These are phyloP conservation scores for Datura wrightii DNA, from an alignment of 257 asterid genomes.

Conservation along the genomic window DNA sequence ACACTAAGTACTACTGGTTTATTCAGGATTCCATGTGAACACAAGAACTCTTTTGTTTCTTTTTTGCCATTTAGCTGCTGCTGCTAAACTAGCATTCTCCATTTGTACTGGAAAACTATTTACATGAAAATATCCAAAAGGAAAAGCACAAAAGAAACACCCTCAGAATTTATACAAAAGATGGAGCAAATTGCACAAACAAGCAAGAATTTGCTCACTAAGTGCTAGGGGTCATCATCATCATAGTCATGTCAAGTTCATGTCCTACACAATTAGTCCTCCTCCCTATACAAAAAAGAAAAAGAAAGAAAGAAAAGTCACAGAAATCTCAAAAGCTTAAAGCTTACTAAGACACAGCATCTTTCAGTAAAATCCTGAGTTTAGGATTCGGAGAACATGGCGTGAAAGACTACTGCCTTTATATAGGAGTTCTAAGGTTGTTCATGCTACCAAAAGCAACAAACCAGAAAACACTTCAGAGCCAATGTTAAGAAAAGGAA, in stretches of 20 bases:
- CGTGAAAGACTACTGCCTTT: neutral
- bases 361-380: neutral
- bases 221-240: neutral
- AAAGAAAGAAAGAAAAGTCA: neutral
- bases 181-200: constrained; percentile 13
- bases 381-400: neutral
- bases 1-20: neutral
- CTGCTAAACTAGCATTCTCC: neutral
- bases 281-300: constrained; percentile 21
- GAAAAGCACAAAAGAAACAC: constrained; percentile 8
- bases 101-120: neutral
- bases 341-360: neutral
- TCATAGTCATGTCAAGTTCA: neutral
- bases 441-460: constrained; percentile 25
- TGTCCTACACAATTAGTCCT: constrained; percentile 26
- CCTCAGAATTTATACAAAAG: constrained; percentile 10
- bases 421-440: neutral
- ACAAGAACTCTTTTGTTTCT: neutral
- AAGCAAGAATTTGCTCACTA: neutral
- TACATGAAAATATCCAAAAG: constrained; percentile 13
- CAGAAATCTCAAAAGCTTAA: neutral
- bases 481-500: constrained; percentile 21
- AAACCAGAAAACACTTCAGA: constrained; percentile 24
- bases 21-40: neutral
- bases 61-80: neutral